Conservation (phyloP, 2,329 filamentous ascomycete species). For the Aureobasidium sp. region DNA sequence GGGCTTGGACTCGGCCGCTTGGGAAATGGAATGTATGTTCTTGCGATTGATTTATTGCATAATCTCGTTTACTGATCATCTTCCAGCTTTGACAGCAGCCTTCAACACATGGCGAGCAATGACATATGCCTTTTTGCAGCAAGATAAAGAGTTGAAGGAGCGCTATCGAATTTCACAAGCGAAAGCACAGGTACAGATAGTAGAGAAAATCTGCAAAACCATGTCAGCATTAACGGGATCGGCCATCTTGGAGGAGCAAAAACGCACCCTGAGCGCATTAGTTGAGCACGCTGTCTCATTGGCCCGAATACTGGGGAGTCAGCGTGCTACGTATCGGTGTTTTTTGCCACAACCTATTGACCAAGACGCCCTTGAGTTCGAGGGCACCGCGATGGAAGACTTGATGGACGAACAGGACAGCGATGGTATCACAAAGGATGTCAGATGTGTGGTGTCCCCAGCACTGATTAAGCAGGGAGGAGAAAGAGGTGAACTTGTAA, state of each 20-base stretch:
- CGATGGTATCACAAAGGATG: slow-evolving; percentile 35
- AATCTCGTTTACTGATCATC: neutral
- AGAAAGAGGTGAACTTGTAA: slow-evolving; percentile 50
- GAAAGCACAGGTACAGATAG: slow-evolving; percentile 19
- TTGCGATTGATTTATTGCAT: neutral
- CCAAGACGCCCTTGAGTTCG: slow-evolving; percentile 46
- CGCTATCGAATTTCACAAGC: slow-evolving; percentile 18
- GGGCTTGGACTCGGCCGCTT: neutral
- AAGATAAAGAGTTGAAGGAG: slow-evolving; percentile 20
- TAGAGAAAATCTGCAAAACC: slow-evolving; percentile 21
- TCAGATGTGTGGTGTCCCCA: slow-evolving; percentile 57
- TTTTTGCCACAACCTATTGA: slow-evolving; percentile 20
- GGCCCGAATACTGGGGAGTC: slow-evolving; percentile 25
- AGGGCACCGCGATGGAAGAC: slow-evolving; percentile 56
- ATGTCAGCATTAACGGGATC: slow-evolving; percentile 22
- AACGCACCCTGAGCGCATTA: slow-evolving; percentile 21
- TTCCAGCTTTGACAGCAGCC: slow-evolving; percentile 30
- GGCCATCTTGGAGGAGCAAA: slow-evolving; percentile 18
- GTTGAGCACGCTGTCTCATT: slow-evolving; percentile 23
- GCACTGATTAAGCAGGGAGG: slow-evolving; percentile 57
- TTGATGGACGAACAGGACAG: slow-evolving; percentile 47
- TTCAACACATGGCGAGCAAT: slow-evolving; percentile 60
- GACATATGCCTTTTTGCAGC: slow-evolving; percentile 53
- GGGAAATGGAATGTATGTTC: slow-evolving; percentile 5
- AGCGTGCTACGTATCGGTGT: slow-evolving; percentile 26